Conservation (phyloP, 345 rosid species). For the Euphorbia lathyris region DNA sequence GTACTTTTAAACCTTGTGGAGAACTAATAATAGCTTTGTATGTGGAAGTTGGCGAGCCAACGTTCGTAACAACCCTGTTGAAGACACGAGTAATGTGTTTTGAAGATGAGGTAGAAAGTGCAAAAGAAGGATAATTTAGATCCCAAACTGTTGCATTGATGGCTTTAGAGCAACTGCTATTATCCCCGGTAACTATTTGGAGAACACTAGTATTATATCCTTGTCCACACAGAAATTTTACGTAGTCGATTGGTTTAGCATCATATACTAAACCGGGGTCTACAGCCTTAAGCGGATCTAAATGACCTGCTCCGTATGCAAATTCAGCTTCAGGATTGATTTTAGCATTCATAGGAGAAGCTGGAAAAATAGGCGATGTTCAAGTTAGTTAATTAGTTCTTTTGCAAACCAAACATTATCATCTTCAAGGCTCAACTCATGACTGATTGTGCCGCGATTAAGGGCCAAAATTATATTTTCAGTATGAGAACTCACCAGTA, state of each 20-base stretch:
- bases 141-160: slow-evolving; percentile 31
- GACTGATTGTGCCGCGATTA: too few relatives aligned
- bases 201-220: slow-evolving; percentile 25
- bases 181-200: slow-evolving; percentile 27
- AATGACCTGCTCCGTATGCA: slow-evolving; percentile 40
- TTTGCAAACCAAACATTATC: not conserved
- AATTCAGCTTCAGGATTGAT: slow-evolving; percentile 31
- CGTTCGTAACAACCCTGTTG: slow-evolving; percentile 31
- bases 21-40: slow-evolving; percentile 25
- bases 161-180: slow-evolving; percentile 14
- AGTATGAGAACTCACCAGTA: slow-evolving; percentile 19
- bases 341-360: slow-evolving; percentile 21
- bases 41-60: slow-evolving; percentile 23
- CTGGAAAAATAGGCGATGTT: slow-evolving; percentile 8
- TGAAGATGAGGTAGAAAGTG: not conserved
- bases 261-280: slow-evolving; percentile 47
- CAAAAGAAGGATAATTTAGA: slow-evolving; percentile 41
- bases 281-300: slow-evolving; percentile 28
- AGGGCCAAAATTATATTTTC: too few relatives aligned
- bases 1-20: slow-evolving; percentile 20
- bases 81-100: not conserved
- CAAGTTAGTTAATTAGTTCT: not conserved
- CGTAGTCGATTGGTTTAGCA: slow-evolving; percentile 30
- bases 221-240: slow-evolving; percentile 42
- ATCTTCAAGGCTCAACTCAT: too few relatives aligned